Percentiles rank a stretch among this genome's conserved stretches.
These are phyloP conservation scores for Triangularia setosa DNA, from an alignment of 2,329 filamentous ascomycete species.

Conservation along the genomic window DNA sequence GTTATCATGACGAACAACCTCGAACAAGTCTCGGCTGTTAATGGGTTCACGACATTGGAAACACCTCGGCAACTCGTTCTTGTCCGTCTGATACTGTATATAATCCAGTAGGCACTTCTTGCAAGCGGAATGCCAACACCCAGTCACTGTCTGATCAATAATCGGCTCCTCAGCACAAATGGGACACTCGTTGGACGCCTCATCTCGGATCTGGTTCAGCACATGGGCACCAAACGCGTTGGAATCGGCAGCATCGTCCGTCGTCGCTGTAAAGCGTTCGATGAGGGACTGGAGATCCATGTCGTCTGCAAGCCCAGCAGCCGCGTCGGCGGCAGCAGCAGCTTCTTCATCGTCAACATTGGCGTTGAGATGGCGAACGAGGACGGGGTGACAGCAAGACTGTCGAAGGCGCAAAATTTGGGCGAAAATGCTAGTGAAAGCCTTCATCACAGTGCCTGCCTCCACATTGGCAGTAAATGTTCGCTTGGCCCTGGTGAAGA, in stretches of 20 bases:
- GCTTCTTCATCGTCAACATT: slow-evolving; percentile 87
- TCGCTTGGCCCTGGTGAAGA: slow-evolving; percentile 76
- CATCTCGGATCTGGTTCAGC: slow-evolving; percentile 84
- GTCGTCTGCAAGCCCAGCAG: slow-evolving; percentile 81
- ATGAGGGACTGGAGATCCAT: slow-evolving; percentile 92
- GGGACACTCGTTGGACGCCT: slow-evolving; percentile 84
- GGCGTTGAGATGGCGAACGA: slow-evolving; percentile 80
- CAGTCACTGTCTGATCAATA: slow-evolving; percentile 89
- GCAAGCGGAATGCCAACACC: slow-evolving; percentile 97
- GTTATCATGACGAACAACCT: slow-evolving; percentile 78
- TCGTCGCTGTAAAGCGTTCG: slow-evolving; percentile 71
- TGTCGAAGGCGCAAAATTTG: slow-evolving; percentile 91
- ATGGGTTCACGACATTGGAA: slow-evolving; percentile 87
- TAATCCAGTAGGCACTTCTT: slow-evolving; percentile 89
- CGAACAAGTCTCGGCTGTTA: slow-evolving; percentile 80
- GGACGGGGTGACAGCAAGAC: slow-evolving; percentile 86
- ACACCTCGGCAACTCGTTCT: slow-evolving; percentile 71
- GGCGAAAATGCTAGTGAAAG: slow-evolving; percentile 94
- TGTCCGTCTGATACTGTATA: slow-evolving; percentile 80
- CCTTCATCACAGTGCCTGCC: slow-evolving; percentile 88
- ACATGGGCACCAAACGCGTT: slow-evolving; percentile 81
- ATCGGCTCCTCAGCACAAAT: slow-evolving; percentile 95
- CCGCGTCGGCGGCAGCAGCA: slow-evolving; percentile 70
- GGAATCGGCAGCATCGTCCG: slow-evolving; percentile 57
- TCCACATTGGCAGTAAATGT: slow-evolving; percentile 85